Evolutionary conservation across 2,329 filamentous ascomycete species (phyloP), one percentile per base, ranked within the genome.

Genomic region (Penicillium sp.): DNA sequence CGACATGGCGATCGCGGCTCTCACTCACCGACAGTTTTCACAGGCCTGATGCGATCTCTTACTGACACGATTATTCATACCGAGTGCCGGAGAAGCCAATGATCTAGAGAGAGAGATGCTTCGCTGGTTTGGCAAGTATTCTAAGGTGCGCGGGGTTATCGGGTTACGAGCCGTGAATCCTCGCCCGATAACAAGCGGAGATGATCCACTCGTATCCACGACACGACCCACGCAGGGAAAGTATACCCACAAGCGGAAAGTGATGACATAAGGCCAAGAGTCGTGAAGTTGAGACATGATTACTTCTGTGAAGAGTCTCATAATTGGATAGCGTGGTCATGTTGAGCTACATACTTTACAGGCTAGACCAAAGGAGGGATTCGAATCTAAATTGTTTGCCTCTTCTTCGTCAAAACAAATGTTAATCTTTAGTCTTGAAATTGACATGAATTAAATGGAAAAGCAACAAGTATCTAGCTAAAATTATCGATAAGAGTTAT

Each of bases 1-100:
- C 42, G 2, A 15, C 36, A 47, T 28, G 23, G 38, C 26, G n/a
- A 29, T 31, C 10, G 18, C 23, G 52, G 29, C 33, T 23, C 15
- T 62, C 13, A 52, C 49, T 34, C 12, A 59, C 58, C 58, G 42
- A 52, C 61, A 63, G 28, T 58, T 59, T 47, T 58, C 59, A 41
- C 56, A 56, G 24, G 54, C 55, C 24, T 62, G 56, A 45, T 62
- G 54, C 24, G 54, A 56, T 54, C 51, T 53, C 47, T 56, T 57
- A 29, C 31, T 52, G 12, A 55, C 48, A 58, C 54, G 60, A 60
- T 51, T 56, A 58, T 55, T 58, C 47, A 47, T 52, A 29, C 51
- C 26, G 46, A 33, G 45, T 45, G 46, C 13, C 7, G 21, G 26
- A 2, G 18, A 18, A 18, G 8, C 34, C 18, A 36, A 9, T 18